phyloP scores from a whole-genome alignment of 164 flowering plant species.

The Brasenia schreberi region DNA sequence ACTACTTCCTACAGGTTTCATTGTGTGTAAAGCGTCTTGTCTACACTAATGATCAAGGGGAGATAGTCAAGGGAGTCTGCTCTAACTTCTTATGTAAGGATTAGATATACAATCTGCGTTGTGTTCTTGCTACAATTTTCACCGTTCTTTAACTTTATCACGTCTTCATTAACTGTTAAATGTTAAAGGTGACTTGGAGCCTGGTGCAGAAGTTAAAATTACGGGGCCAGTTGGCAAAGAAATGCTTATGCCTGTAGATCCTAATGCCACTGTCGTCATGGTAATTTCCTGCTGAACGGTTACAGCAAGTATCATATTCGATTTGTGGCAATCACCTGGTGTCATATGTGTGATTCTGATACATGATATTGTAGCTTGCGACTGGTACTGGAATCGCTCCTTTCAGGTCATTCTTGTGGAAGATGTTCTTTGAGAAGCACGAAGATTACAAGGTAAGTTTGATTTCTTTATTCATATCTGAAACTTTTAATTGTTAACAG shows the following conservation, averaged over 20 bases:
- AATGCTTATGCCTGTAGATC: constrained; percentile 97
- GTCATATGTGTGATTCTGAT: not conserved
- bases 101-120: too few species aligned
- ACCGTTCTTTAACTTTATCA: too few species aligned
- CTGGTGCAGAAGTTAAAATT: constrained; percentile 70
- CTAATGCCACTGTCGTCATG: constrained; percentile 83
- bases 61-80: constrained; percentile 91
- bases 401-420: constrained; percentile 91
- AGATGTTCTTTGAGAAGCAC: constrained; percentile 96
- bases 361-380: constrained; percentile 46
- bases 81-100: constrained; percentile 89
- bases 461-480: not conserved
- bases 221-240: constrained; percentile 99
- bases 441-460: constrained; percentile 77
- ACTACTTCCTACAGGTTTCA: constrained; percentile 46
- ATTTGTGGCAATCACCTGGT: not conserved
- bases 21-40: constrained; percentile 87
- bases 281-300: constrained; percentile 17
- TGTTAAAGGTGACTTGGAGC: constrained; percentile 77
- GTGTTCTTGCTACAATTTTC: too few species aligned
- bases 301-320: not conserved
- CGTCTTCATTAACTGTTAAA: not conserved
- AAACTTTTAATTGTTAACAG: not conserved
- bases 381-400: constrained; percentile 99
- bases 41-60: constrained; percentile 89